Evolutionary conservation across 148 eudicot genomes (phyloP), one percentile per base, ranked within the genome.

Genomic region (Vaccinium darrowii): DNA sequence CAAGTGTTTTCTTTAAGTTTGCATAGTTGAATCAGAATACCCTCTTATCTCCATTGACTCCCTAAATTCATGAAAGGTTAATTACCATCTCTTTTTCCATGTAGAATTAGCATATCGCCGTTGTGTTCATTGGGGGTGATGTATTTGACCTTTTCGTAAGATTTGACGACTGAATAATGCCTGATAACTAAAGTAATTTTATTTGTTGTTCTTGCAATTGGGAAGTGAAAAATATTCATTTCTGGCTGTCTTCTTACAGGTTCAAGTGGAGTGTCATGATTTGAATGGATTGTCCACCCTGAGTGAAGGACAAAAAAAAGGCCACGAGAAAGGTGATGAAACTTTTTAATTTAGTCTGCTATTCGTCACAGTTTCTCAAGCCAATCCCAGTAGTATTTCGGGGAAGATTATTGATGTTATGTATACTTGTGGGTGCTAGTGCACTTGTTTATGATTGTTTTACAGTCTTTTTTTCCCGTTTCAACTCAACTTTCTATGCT

Each of bases 291-390:
- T 88, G 25, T 83, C 87, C 11, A 62, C 54, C 53, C 21, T 62
- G 16, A 86, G 80, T 52, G 62, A 79, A 58, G 87, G 88, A 76
- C 79, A n/a, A 82, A 75, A 56, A 60, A 13, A 87, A 81, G 12
- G 47, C 86, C 73, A 69, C 89, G 93, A 93, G 88, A 86, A 91
- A 93, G 97, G 98, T 94, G 88, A 53, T 81, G 51, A 2, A 72
- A 49, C 75, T 76, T 80, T 77, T 58, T 21, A 57, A 52, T 79
- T 16, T 60, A 63, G 73, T 23, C 56, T 8, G 11, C 53, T 10
- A 9, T 72, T 79, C 13, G 14, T 27, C 57, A 10, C 50, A 50
- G 47, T 63, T 13, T 36, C 62, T 58, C 23, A 14, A 49, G 9
- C 65, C 27, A 63, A 10, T 33, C 52, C 54, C 3, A 16, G 47